Evolutionary conservation across 2,329 filamentous ascomycete species (phyloP).

Genomic region (Neurospora sp.): DNA sequence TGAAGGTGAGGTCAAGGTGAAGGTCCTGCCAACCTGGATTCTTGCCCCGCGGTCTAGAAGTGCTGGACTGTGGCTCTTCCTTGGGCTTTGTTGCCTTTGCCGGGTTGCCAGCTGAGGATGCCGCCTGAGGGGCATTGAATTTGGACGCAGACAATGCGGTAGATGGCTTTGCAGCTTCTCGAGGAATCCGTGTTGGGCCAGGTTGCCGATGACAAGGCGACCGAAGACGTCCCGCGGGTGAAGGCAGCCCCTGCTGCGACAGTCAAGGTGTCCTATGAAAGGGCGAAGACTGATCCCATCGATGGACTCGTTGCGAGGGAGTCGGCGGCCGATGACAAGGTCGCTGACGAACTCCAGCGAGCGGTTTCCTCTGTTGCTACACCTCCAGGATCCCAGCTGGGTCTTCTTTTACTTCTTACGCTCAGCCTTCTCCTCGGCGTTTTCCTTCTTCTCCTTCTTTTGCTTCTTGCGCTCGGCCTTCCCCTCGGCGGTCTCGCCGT

Average conservation of each 20-base stretch:
- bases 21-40: not conserved
- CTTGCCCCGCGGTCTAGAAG: not conserved
- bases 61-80: not conserved
- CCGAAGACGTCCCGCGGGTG: not conserved
- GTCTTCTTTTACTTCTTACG: too few species aligned
- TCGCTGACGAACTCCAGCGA: not conserved
- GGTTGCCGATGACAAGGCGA: not conserved
- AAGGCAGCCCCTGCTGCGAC: not conserved
- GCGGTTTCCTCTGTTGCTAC: not conserved
- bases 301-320: not conserved
- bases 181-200: not conserved
- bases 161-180: constrained; percentile 9
- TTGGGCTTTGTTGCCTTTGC: too few species aligned
- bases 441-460: not conserved
- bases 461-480: not conserved
- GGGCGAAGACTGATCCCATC: not conserved
- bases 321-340: not conserved
- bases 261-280: not conserved
- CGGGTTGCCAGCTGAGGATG: not conserved
- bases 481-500: not conserved
- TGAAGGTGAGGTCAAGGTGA: not conserved
- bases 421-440: too few species aligned
- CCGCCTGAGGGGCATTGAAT: constrained; percentile 16
- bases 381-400: not conserved
- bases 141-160: constrained; percentile 2